Percentiles rank a stretch among this genome's conserved stretches.
phyloP scores from a whole-genome alignment of 768 basidiomycete genomes.

The Rickenella mellea region DNA sequence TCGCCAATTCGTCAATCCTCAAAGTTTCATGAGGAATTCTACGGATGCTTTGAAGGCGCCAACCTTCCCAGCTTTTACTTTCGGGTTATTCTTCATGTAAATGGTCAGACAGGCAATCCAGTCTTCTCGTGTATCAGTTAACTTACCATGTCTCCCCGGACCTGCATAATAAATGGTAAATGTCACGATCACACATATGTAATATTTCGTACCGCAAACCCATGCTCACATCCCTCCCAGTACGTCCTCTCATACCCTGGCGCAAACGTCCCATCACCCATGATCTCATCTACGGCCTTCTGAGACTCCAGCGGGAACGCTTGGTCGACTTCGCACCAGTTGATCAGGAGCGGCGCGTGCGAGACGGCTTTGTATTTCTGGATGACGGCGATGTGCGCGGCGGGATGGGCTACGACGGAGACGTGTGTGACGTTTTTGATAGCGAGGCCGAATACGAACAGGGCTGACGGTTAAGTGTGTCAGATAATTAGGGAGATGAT shows the following conservation, averaged over 20 bases:
- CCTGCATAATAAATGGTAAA: too few species aligned
- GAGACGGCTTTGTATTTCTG: too few species aligned
- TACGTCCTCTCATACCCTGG: constrained; percentile 6
- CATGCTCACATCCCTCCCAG: constrained; percentile 15
- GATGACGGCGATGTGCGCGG: constrained; percentile 53
- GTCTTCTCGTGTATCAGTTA: too few species aligned
- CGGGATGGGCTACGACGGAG: constrained; percentile 54
- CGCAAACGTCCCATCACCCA: constrained; percentile 29
- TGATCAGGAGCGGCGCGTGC: constrained; percentile 55
- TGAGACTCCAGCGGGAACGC: constrained; percentile 41
- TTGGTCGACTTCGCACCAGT: constrained; percentile 46
- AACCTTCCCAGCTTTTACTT: constrained; percentile 27
- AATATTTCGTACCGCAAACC: constrained; percentile 20
- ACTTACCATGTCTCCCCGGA: too few species aligned
- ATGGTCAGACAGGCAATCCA: too few species aligned
- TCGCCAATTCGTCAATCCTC: too few species aligned
- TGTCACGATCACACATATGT: too few species aligned
- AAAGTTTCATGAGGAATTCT: constrained; percentile 25
- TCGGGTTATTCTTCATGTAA: constrained; percentile 16
- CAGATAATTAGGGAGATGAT: background rate
- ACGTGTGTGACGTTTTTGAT: constrained; percentile 42
- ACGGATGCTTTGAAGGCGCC: constrained; percentile 28
- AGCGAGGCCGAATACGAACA: constrained; percentile 53
- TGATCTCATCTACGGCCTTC: constrained; percentile 36
- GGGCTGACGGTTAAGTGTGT: too few species aligned